Base-by-base conservation (phyloP, 768 basidiomycete genomes). In the Kockovaella imperatae region DNA sequence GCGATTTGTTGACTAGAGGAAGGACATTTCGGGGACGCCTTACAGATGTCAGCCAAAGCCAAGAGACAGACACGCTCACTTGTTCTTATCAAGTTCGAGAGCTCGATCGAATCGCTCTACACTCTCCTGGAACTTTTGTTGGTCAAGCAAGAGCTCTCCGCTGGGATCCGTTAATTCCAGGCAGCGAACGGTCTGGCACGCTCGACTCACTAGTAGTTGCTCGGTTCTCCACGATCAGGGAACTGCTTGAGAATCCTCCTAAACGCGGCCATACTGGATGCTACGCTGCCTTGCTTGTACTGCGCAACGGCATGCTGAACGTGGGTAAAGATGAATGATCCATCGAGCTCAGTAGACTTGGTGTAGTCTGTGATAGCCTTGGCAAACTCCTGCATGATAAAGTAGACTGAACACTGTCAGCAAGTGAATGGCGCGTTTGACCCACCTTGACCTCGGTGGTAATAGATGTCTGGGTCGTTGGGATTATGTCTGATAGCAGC, bases 221-320 rank as follows among this genome's bases (percentile, higher is more conserved):
- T 81, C 2, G 88, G 87, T 72, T 95, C 91, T 61, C 85, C 87
- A 49, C 82, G 77, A 17, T 83, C 75, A 5, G 87, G 86, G 83
- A 96, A 95, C 39, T 80, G 75, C 59, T 82, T 79, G 70, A 96
- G 75, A 35, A 90, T 86, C 60, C 80, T 74, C 58, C 89, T 76
- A 79, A 97, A 99, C 8, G 83, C 86, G 14, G 83, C 85, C 86
- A 93, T 89, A 63, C 84, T 84, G 55, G 83, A 83, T 17, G 78
- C 80, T 10, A 83, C 62, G 53, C 86, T 78, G 26, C 80, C 85
- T 47, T 79, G 70, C 77, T 97, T 96, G 80, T 97, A 99, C 70
- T 88, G 85, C 30, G 93, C 95, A 20, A 97, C 95, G 1, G 93
- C 95, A 45, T 88, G 79, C 67, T 99, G 93, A 52, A 99, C 93